Evolutionary conservation across 2,329 filamentous ascomycete genomes (phyloP).

Genomic region (Teratosphaeria viscida): DNA sequence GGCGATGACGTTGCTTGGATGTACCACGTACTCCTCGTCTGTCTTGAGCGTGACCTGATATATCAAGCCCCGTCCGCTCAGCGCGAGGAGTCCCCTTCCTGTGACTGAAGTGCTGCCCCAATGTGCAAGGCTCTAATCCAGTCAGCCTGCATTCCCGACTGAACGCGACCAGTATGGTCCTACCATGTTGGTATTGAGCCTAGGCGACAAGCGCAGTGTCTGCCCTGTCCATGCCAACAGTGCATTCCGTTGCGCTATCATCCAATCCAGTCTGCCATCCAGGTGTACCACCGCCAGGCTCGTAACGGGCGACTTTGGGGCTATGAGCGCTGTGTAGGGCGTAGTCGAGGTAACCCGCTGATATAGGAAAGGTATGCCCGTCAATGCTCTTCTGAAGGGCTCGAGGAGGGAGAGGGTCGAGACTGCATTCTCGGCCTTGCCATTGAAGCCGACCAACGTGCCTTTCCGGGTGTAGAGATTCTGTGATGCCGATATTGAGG

Average conservation of each 20-base stretch:
- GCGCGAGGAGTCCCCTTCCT: conserved; percentile 73
- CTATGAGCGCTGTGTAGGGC: conserved; percentile 78
- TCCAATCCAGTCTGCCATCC: conserved; percentile 92
- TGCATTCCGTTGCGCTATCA: conserved; percentile 76
- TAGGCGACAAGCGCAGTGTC: conserved; percentile 62
- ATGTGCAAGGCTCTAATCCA: conserved; percentile 56
- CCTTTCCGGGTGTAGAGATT: conserved; percentile 86
- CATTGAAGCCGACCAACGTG: conserved; percentile 79
- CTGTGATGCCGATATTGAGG: conserved; percentile 85
- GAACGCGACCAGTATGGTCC: neutral
- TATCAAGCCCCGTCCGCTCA: conserved; percentile 78
- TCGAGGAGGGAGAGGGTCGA: conserved; percentile 82
- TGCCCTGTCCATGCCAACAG: conserved; percentile 96
- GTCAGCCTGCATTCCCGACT: conserved; percentile 26
- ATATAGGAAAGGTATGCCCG: conserved; percentile 91
- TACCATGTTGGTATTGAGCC: conserved; percentile 1
- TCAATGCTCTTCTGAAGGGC: conserved; percentile 65
- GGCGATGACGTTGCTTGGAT: conserved; percentile 82
- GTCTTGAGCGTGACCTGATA: conserved; percentile 73
- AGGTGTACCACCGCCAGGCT: conserved; percentile 82
- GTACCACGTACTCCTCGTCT: conserved; percentile 82
- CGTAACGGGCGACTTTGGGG: conserved; percentile 74
- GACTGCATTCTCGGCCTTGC: conserved; percentile 81
- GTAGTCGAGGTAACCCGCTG: conserved; percentile 78
- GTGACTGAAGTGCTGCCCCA: conserved; percentile 89